Evolutionary conservation across 768 basidiomycete species (phyloP).

Genomic region (Tricholoma sp.): DNA sequence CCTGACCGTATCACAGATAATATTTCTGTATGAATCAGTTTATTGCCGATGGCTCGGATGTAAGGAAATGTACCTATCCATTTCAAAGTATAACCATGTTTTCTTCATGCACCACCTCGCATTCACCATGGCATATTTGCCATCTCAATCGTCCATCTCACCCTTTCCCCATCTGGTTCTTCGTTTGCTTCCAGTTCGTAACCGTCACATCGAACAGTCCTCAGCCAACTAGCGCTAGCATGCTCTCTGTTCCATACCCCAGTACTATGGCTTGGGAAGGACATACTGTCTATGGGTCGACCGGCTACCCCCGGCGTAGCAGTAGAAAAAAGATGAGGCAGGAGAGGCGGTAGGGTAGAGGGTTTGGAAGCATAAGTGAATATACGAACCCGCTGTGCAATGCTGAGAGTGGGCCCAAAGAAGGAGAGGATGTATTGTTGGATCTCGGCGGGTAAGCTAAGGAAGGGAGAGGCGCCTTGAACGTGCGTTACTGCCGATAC

Average conservation of each 20-base stretch:
- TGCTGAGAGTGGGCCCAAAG: slow-evolving; percentile 52
- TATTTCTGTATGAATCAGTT: no score
- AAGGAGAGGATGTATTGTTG: slow-evolving; percentile 53
- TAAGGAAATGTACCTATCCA: no score
- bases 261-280: slow-evolving; percentile 19
- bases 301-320: slow-evolving; percentile 15
- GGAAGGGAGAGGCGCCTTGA: slow-evolving; percentile 27
- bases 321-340: slow-evolving; percentile 12
- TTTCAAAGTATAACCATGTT: neutral
- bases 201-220: slow-evolving; percentile 38
- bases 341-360: slow-evolving; percentile 38
- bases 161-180: neutral
- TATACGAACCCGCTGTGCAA: slow-evolving; percentile 48
- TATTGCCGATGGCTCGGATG: no score
- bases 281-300: no score
- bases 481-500: neutral
- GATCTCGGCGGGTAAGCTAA: slow-evolving; percentile 48
- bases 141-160: neutral
- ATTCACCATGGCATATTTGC: neutral
- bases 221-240: slow-evolving; percentile 43
- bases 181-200: slow-evolving; percentile 28
- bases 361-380: slow-evolving; percentile 43
- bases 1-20: no score
- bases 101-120: neutral
- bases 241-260: slow-evolving; percentile 36